Base-by-base conservation (phyloP, 441 rosid species). In the Erysimum pusillum region DNA sequence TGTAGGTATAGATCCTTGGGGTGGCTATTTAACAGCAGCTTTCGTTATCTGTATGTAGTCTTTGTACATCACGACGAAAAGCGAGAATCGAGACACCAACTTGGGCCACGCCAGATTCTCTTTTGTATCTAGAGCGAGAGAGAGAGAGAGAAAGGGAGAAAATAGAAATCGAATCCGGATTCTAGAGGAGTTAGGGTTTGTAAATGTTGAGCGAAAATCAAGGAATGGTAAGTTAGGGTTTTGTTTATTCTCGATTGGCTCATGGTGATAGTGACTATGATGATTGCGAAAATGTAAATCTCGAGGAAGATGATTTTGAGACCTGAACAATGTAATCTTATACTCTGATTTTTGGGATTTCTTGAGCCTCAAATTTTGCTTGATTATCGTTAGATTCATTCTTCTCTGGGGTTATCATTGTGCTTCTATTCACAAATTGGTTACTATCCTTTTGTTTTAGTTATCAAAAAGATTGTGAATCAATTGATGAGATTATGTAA, bases 251-350 rank as follows among this genome's bases (percentile, higher is more conserved):
- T 48, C 38, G 53, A 69, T 74, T 65, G 31, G 31, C 4, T 2
- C 14, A 17, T 60, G 77, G 22, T 65, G 46, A 41, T 51, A 46
- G n/a, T 70, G 56, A n/a, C 56, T 69, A 46, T 7, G 54, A 71
- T 83, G 75, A 28, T 63, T 52, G 78, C 42, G 18, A 82, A 85
- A 78, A 74, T 80, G 34, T 73, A 63, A 74, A 76, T 82, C 76
- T 82, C 78, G 77, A 62, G 83, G 73, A 80, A 49, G 52, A 57
- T 87, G 76, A 74, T 83, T 80, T 36, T 22, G 48, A 71, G 59
- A 71, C 76, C 76, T 25, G 76, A 84, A 90, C 82, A 83, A 85
- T 72, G 86, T 69, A 63, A 67, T 35, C 41, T 44, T 32, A 22
- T 7, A 73, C 35, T 68, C 66, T 62, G 65, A 45, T 22, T 66